Evolutionary conservation across 2,329 filamentous ascomycete species (phyloP).

Genomic region (Stemphylium vesicarium): DNA sequence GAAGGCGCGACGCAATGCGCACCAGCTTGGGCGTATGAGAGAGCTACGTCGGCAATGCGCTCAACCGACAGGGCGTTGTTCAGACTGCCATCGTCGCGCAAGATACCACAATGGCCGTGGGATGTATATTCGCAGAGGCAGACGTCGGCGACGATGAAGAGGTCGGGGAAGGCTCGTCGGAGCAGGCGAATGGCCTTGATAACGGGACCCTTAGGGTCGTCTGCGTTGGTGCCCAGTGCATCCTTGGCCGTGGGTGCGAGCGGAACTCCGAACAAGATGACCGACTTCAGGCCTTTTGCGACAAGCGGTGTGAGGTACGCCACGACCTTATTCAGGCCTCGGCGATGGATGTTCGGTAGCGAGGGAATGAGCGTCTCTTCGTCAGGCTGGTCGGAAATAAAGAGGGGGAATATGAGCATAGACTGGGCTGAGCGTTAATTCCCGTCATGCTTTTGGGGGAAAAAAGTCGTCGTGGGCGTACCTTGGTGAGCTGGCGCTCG

Average conservation of each 20-base stretch:
- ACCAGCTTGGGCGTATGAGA: constrained; percentile 93
- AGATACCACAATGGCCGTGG: constrained; percentile 95
- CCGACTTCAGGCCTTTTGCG: constrained; percentile 86
- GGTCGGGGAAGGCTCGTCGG: constrained; percentile 81
- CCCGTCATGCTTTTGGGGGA: neutral
- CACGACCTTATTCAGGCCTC: constrained; percentile 84
- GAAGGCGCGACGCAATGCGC: constrained; percentile 97
- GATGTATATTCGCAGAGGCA: constrained; percentile 99
- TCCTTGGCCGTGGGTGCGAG: constrained; percentile 83
- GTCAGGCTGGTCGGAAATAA: constrained; percentile 92
- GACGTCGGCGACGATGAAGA: constrained; percentile 92
- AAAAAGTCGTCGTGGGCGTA: constrained; percentile 20
- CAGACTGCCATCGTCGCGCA: constrained; percentile 87
- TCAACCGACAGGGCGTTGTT: constrained; percentile 95
- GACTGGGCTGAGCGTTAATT: constrained; percentile 63
- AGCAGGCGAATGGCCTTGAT: constrained; percentile 86
- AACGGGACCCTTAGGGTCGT: constrained; percentile 91
- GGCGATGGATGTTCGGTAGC: constrained; percentile 86
- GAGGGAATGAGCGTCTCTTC: constrained; percentile 91
- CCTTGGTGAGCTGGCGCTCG: constrained; percentile 60
- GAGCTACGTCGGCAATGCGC: constrained; percentile 94
- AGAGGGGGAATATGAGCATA: constrained; percentile 98
- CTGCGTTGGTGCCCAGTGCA: constrained; percentile 86
- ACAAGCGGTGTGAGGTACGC: constrained; percentile 86
- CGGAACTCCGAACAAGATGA: constrained; percentile 96